phyloP scores from a whole-genome alignment of 2,329 filamentous ascomycete genomes.

The Coniochaeta hoffmannii region DNA sequence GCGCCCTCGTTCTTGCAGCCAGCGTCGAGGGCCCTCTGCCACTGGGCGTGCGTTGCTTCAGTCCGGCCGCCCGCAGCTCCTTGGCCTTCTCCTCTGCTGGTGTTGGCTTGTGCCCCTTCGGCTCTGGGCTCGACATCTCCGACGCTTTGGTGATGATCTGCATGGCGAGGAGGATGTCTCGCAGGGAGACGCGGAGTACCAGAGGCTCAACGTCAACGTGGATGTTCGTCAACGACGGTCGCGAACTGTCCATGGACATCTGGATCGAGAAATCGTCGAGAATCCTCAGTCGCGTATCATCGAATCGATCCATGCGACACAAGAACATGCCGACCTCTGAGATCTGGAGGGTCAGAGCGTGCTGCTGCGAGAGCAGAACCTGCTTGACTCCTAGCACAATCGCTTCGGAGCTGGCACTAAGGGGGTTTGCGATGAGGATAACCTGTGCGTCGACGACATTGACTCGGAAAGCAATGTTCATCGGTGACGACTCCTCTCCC shows the following conservation, averaged over 20 bases:
- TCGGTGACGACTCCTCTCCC: constrained; percentile 33
- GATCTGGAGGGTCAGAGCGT: constrained; percentile 87
- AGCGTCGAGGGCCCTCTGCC: constrained; percentile 47
- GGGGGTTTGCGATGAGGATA: constrained; percentile 90
- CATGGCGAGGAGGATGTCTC: constrained; percentile 88
- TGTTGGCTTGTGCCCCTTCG: constrained; percentile 32
- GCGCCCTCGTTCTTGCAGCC: constrained; percentile 32
- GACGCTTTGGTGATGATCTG: constrained; percentile 89
- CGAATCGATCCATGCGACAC: constrained; percentile 96
- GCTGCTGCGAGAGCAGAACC: constrained; percentile 84
- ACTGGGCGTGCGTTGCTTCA: constrained; percentile 51
- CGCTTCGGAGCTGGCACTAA: constrained; percentile 84
- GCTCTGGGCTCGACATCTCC: constrained; percentile 67
- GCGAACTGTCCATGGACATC: constrained; percentile 71
- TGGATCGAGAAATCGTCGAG: constrained; percentile 95
- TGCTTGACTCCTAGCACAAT: constrained; percentile 95
- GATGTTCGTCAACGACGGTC: constrained; percentile 63
- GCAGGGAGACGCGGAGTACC: constrained; percentile 79
- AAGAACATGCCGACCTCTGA: constrained; percentile 96
- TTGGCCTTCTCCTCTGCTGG: constrained; percentile 47
- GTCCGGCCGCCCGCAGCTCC: constrained; percentile 40
- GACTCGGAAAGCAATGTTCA: constrained; percentile 79
- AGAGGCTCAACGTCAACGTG: constrained; percentile 85
- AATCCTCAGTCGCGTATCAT: constrained; percentile 81
- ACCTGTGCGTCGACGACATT: constrained; percentile 96